These are phyloP conservation scores for Oryza glaberrima DNA, from an alignment of 176 grass and related monocot species.

Conservation along the genomic window DNA sequence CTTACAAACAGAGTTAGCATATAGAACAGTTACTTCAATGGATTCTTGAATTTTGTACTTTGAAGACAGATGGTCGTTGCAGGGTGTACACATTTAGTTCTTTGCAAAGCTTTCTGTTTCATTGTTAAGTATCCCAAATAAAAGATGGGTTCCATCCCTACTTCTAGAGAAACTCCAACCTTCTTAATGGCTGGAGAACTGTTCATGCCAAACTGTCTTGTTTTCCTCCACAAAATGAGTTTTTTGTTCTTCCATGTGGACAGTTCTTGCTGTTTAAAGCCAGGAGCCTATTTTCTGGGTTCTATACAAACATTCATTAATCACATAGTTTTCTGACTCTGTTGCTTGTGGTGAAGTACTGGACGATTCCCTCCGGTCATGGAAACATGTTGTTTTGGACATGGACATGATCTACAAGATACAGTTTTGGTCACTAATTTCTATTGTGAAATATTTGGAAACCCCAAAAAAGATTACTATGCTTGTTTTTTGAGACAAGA, in stretches of 20 bases:
- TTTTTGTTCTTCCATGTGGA: neutral
- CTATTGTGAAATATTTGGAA: neutral
- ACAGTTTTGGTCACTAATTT: neutral
- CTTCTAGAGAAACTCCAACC: neutral
- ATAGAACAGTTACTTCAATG: neutral
- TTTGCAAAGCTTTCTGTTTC: neutral
- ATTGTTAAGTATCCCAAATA: neutral
- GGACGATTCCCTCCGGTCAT: neutral
- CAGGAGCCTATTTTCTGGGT: neutral
- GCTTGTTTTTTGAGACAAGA: neutral
- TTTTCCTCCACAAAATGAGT: neutral
- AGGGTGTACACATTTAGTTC: neutral
- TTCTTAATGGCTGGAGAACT: neutral
- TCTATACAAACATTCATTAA: slow-evolving; percentile 13
- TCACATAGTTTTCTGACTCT: neutral
- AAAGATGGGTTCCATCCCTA: neutral
- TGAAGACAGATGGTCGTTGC: neutral
- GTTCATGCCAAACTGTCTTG: neutral
- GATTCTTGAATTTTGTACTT: slow-evolving; percentile 2
- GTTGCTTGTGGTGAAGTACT: neutral
- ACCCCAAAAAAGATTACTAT: neutral
- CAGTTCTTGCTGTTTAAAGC: neutral
- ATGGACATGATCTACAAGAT: neutral
- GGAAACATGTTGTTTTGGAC: neutral
- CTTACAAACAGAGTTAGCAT: neutral